Evolutionary conservation across 2,329 filamentous ascomycete genomes (phyloP).

Genomic region (Phoma sp.): DNA sequence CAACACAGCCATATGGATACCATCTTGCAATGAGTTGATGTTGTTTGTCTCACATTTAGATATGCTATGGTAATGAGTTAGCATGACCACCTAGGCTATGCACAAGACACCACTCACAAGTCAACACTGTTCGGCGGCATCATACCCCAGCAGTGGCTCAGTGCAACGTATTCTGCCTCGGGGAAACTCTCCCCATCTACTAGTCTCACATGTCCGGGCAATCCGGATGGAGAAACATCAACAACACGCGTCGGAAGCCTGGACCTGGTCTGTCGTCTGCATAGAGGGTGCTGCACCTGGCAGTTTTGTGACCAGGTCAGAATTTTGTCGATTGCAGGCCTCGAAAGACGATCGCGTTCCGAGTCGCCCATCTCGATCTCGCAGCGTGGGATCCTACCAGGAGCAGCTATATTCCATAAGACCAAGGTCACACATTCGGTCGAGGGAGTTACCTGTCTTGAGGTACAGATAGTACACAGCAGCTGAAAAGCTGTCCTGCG

Average conservation of each 20-base stretch:
- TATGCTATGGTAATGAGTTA: background rate
- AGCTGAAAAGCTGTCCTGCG: slow-evolving; percentile 1
- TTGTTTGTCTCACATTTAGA: slow-evolving; percentile 9
- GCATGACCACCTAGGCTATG: background rate
- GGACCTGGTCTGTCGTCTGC: background rate
- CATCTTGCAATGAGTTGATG: slow-evolving; percentile 1
- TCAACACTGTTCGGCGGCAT: slow-evolving; percentile 7
- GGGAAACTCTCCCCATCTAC: background rate
- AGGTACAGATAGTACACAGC: slow-evolving; percentile 10
- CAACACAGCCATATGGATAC: background rate
- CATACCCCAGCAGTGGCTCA: slow-evolving; percentile 23
- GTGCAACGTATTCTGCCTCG: slow-evolving; percentile 4
- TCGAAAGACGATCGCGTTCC: slow-evolving; percentile 4
- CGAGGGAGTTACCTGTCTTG: slow-evolving; percentile 1
- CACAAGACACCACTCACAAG: slow-evolving; percentile 1
- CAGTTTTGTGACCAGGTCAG: slow-evolving; percentile 4
- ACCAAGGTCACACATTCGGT: background rate
- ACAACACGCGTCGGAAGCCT: slow-evolving; percentile 2
- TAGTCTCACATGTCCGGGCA: background rate
- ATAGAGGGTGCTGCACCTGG: background rate
- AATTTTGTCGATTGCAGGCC: background rate
- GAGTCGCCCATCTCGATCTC: slow-evolving; percentile 8
- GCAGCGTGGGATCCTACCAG: background rate
- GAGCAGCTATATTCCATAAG: background rate
- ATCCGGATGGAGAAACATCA: background rate